Percentiles rank a stretch among this genome's conserved stretches.
Evolutionary conservation across 768 basidiomycete species (phyloP).

Genomic region (Lactarius trivialis): DNA sequence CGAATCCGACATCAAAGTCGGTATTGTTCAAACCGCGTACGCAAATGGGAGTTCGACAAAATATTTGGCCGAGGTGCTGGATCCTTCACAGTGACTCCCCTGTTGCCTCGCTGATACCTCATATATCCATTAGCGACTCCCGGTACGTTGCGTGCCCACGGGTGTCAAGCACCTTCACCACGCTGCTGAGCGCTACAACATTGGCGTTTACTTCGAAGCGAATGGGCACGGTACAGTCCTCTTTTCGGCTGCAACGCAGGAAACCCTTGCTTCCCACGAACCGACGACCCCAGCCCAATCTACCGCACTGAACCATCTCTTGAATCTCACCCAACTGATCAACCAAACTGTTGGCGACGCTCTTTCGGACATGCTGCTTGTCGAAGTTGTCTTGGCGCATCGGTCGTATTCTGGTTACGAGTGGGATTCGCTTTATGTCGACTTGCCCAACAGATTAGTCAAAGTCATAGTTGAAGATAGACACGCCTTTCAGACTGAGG

Average conservation of each 20-base stretch:
- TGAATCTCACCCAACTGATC: conserved; percentile 75
- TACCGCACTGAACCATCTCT: conserved; percentile 69
- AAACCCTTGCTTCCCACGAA: conserved; percentile 52
- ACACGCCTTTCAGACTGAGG: conserved; percentile 78
- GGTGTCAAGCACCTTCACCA: conserved; percentile 98
- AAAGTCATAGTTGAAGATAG: conserved; percentile 86
- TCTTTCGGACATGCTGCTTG: conserved; percentile 90
- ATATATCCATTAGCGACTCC: conserved; percentile 57
- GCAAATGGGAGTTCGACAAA: conserved; percentile 96
- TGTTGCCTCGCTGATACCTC: neutral
- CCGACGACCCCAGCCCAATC: conserved; percentile 80
- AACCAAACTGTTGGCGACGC: conserved; percentile 99
- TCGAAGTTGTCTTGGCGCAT: conserved; percentile 87
- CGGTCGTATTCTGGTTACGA: conserved; percentile 75
- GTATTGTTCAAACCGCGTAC: conserved; percentile 97
- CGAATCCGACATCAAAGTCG: conserved; percentile 71
- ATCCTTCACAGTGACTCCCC: neutral
- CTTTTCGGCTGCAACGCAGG: conserved; percentile 74
- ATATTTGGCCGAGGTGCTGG: conserved; percentile 71
- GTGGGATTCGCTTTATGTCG: conserved; percentile 91
- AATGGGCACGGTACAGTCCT: conserved; percentile 98
- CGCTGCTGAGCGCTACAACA: conserved; percentile 86
- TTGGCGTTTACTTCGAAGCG: conserved; percentile 99
- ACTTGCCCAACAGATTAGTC: conserved; percentile 90
- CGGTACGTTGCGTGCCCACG: conserved; percentile 91